Percentiles rank a stretch among this genome's conserved stretches.
Conservation (phyloP, 1,284 basidiomycete genomes). For the Ceratobasidium sp. region DNA sequence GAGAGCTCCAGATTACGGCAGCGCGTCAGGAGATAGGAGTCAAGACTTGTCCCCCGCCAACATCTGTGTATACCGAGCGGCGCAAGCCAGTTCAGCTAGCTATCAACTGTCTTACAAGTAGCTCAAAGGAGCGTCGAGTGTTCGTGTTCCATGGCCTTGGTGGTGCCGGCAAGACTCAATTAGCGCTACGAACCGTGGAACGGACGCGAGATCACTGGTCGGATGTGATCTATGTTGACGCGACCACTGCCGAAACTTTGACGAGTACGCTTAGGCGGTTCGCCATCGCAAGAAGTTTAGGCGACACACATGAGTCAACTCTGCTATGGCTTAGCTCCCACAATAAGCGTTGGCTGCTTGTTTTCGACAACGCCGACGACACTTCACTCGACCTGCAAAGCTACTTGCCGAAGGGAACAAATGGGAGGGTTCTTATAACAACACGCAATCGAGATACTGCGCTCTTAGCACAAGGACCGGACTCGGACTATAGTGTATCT, state of each 20-base stretch:
- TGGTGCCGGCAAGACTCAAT: slow-evolving; percentile 41
- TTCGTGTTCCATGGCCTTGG: slow-evolving; percentile 38
- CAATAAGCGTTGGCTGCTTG: slow-evolving; percentile 22
- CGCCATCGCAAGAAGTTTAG: not conserved
- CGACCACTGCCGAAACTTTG: slow-evolving; percentile 15
- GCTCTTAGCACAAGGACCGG: not conserved
- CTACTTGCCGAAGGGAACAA: slow-evolving; percentile 18
- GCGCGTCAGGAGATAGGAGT: not conserved
- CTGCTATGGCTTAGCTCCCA: slow-evolving; percentile 30
- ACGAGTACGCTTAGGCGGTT: not conserved
- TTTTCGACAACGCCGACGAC: slow-evolving; percentile 46
- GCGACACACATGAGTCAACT: slow-evolving; percentile 12
- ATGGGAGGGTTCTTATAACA: slow-evolving; percentile 26
- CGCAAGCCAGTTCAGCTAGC: not conserved
- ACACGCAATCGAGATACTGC: slow-evolving; percentile 21
- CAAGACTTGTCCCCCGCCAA: slow-evolving; percentile 8
- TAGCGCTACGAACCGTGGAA: slow-evolving; percentile 4
- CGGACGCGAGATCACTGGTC: slow-evolving; percentile 14
- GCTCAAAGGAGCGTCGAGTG: not conserved
- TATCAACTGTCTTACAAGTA: not conserved
- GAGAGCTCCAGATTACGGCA: not conserved
- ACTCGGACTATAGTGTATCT: slow-evolving; percentile 17
- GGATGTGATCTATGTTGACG: slow-evolving; percentile 36
- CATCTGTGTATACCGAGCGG: slow-evolving; percentile 13
- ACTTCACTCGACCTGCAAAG: not conserved